Percentiles rank a stretch among this genome's conserved stretches.
These are phyloP conservation scores for Psophocarpus tetragonolobus DNA, from an alignment of 306 rosid genomes.

Conservation along the genomic window DNA sequence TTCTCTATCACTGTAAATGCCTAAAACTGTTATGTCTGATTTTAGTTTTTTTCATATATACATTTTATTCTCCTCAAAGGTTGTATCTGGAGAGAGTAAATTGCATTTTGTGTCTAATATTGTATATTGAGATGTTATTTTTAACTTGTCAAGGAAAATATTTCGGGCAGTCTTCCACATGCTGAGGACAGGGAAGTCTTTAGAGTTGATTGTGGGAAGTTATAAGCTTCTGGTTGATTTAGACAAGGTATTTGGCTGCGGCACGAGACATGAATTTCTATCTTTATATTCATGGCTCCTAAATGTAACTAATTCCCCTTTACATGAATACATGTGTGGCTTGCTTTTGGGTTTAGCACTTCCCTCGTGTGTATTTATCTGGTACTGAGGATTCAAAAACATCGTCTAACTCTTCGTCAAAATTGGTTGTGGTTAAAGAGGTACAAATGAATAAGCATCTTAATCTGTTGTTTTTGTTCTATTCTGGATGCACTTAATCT, in stretches of 20 bases:
- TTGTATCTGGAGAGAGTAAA: neutral
- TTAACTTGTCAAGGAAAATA: conserved; percentile 36
- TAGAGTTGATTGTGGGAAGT: conserved; percentile 45
- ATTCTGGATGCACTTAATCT: neutral
- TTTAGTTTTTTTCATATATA: neutral
- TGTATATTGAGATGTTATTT: neutral
- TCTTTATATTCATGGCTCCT: neutral
- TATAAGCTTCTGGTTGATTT: conserved; percentile 65
- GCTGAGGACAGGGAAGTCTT: conserved; percentile 43
- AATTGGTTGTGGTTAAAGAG: conserved; percentile 63
- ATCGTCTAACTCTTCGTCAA: conserved; percentile 24
- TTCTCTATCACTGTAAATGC: conserved; percentile 9
- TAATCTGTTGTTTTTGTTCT: conserved; percentile 1
- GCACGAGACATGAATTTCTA: neutral
- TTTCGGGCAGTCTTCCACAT: conserved; percentile 39
- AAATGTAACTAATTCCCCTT: conserved; percentile 15
- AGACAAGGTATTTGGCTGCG: conserved; percentile 52
- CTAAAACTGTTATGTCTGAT: neutral
- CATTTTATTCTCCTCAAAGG: neutral
- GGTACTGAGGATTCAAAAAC: conserved; percentile 35
- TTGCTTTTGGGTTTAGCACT: conserved; percentile 44
- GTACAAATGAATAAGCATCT: conserved; percentile 40
- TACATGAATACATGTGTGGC: neutral
- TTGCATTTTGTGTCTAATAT: conserved; percentile 16
- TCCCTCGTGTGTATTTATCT: conserved; percentile 60